phyloP scores from a whole-genome alignment of 768 basidiomycete genomes.

The Rickenella mellea region DNA sequence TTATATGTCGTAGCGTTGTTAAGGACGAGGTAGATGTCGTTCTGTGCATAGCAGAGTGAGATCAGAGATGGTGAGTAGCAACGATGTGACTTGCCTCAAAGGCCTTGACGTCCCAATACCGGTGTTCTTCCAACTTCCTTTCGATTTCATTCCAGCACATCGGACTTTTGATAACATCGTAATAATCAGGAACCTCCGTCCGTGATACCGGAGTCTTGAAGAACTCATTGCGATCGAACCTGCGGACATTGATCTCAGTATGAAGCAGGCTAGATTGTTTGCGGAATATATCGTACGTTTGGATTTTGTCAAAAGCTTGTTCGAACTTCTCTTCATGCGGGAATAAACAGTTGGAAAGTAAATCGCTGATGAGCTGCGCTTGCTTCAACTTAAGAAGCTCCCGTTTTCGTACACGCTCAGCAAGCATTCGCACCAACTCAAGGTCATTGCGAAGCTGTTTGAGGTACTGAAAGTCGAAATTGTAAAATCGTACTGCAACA shows the following conservation, averaged over 20 bases:
- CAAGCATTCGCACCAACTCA: constrained; percentile 56
- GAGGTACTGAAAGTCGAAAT: constrained; percentile 39
- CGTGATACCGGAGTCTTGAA: constrained; percentile 81
- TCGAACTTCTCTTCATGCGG: constrained; percentile 54
- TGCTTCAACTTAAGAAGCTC: constrained; percentile 75
- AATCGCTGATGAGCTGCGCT: constrained; percentile 52
- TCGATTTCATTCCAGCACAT: constrained; percentile 88
- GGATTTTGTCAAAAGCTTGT: constrained; percentile 59
- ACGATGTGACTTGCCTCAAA: constrained; percentile 47
- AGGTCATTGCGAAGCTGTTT: constrained; percentile 67
- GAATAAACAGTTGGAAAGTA: constrained; percentile 58
- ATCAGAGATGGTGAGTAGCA: background rate
- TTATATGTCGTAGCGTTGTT: constrained; percentile 87
- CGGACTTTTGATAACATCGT: constrained; percentile 72
- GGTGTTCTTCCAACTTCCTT: constrained; percentile 67
- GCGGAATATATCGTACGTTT: constrained; percentile 36
- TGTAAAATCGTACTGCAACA: constrained; percentile 2
- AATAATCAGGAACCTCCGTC: constrained; percentile 82
- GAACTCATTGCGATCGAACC: constrained; percentile 61
- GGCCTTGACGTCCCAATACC: constrained; percentile 67
- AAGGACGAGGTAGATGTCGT: constrained; percentile 76
- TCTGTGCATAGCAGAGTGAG: constrained; percentile 27
- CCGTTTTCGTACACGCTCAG: constrained; percentile 62
- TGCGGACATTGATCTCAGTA: constrained; percentile 27
- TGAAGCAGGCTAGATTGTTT: constrained; percentile 4